Evolutionary conservation across 805 yeast genomes (phyloP).

Genomic region (Candida nitratophila): DNA sequence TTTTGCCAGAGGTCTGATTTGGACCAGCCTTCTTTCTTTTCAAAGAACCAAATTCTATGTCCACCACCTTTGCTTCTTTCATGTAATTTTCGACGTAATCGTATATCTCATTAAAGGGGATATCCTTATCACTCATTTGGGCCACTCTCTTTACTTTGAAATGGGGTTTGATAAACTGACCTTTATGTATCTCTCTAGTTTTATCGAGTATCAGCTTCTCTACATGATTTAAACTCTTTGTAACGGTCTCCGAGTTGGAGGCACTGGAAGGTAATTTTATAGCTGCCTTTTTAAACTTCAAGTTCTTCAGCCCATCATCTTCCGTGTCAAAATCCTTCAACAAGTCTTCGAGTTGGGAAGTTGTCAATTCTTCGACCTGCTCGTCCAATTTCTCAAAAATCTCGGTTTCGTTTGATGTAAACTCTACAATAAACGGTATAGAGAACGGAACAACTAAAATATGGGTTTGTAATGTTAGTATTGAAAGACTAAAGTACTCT

Average conservation of each 20-base stretch:
- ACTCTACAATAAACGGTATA: slow-evolving; percentile 17
- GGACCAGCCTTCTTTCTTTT: neutral
- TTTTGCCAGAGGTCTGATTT: no score
- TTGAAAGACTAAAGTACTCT: no score
- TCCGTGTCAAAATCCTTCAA: slow-evolving; percentile 3
- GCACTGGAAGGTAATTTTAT: slow-evolving; percentile 1
- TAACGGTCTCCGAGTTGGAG: neutral
- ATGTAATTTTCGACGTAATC: slow-evolving; percentile 4
- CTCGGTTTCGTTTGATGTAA: neutral
- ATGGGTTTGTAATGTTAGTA: no score
- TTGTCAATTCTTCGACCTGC: neutral
- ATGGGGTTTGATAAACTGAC: slow-evolving; percentile 18
- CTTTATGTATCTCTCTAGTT: neutral
- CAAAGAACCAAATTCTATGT: neutral
- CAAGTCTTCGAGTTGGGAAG: neutral
- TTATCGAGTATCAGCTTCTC: slow-evolving; percentile 8
- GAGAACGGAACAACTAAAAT: slow-evolving; percentile 17
- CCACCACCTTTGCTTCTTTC: neutral
- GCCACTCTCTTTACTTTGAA: slow-evolving; percentile 21
- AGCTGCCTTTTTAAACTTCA: slow-evolving; percentile 29
- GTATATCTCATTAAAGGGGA: slow-evolving; percentile 3
- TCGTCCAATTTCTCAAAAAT: neutral
- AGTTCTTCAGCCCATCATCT: neutral
- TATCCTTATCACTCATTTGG: slow-evolving; percentile 2
- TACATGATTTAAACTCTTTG: neutral